These are phyloP conservation scores for Fraxinus platypoda DNA, from an alignment of 305 asterid species.

Conservation along the genomic window DNA sequence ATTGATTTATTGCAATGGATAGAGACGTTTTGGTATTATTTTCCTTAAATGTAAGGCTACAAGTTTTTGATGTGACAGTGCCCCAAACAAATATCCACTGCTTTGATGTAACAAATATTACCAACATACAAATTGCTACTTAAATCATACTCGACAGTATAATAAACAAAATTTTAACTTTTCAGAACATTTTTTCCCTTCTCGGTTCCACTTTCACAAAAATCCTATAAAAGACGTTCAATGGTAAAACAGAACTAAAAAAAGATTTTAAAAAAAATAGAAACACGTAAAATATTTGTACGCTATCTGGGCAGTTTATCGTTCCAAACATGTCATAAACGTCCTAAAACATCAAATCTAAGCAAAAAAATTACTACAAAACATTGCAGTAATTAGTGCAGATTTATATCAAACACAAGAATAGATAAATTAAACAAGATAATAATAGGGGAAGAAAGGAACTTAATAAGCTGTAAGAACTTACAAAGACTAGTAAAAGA, in stretches of 20 bases:
- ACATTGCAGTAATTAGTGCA: not conserved
- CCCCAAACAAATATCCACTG: not conserved
- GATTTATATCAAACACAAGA: not conserved
- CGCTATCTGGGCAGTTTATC: not conserved
- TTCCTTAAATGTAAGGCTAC: not conserved
- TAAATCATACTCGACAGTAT: not conserved
- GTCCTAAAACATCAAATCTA: not conserved
- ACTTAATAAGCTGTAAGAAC: not conserved
- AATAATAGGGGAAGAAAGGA: not conserved
- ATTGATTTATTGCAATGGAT: not conserved
- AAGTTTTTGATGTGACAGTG: not conserved
- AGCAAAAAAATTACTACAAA: not conserved
- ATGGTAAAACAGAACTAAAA: not conserved
- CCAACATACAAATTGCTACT: not conserved
- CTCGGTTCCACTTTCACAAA: not conserved
- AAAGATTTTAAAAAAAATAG: not conserved
- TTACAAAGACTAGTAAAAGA: not conserved
- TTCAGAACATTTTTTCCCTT: not conserved
- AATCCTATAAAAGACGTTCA: not conserved
- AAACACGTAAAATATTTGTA: not conserved
- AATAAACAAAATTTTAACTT: not conserved
- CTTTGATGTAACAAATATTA: not conserved
- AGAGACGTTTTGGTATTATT: not conserved
- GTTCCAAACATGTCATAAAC: not conserved
- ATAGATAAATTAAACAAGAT: not conserved